Conservation (phyloP, 192 early-diverging fungal genomes). For the Coemansia sp. region DNA sequence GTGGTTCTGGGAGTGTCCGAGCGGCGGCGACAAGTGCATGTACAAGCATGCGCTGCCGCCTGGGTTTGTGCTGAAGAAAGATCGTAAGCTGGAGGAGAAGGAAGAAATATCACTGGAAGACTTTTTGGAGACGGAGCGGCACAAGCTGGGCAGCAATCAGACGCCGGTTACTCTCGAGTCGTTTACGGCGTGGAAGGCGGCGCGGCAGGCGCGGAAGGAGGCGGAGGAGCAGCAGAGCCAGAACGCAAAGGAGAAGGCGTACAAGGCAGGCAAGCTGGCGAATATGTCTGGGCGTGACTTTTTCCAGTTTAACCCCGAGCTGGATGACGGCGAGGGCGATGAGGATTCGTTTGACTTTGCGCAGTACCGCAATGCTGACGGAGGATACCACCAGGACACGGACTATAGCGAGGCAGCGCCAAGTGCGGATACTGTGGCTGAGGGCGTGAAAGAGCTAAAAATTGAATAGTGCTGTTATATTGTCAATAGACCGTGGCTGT, state of each 20-base stretch:
- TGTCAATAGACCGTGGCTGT: too few relatives aligned
- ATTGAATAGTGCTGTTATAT: not conserved
- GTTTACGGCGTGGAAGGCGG: conserved; percentile 92
- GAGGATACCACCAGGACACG: conserved; percentile 48
- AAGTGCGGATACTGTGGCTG: not conserved
- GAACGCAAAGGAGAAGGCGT: conserved; percentile 80
- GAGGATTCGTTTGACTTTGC: conserved; percentile 78
- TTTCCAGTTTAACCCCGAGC: conserved; percentile 96
- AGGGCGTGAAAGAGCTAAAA: not conserved
- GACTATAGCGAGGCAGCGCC: not conserved
- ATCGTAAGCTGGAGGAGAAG: conserved; percentile 76
- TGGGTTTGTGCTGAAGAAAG: conserved; percentile 94
- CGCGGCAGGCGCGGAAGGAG: conserved; percentile 70
- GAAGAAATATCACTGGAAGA: conserved; percentile 92
- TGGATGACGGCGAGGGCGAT: conserved; percentile 76
- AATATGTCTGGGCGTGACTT: conserved; percentile 96
- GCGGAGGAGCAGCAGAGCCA: conserved; percentile 64
- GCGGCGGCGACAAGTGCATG: conserved; percentile 90
- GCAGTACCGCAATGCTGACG: conserved; percentile 70
- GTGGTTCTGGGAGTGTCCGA: conserved; percentile 99
- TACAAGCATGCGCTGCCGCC: conserved; percentile 96
- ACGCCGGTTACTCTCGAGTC: conserved; percentile 94
- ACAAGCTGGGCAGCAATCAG: conserved; percentile 85
- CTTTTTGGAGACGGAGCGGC: conserved; percentile 97
- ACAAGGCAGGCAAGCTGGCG: conserved; percentile 82